Percentiles rank a stretch among this genome's conserved stretches.
Conservation (phyloP, 1,284 basidiomycete genomes). For the Apiotrichum montevideense region DNA sequence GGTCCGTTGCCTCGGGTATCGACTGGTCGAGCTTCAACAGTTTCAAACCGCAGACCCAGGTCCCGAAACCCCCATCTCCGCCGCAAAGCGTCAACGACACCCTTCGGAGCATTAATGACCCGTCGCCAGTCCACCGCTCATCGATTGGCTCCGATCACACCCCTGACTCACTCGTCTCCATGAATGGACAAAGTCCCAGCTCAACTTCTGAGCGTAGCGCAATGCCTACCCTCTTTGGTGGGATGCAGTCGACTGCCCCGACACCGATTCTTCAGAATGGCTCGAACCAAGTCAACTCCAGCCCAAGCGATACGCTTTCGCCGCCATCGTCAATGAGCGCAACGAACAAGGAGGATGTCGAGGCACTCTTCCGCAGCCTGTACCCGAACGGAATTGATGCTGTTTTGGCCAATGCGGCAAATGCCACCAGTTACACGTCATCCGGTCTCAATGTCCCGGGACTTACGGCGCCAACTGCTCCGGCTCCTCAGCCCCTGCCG, state of each 20-base stretch:
- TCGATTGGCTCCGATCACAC: constrained; percentile 19
- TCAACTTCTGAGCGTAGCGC: constrained; percentile 3
- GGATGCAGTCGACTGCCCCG: neutral
- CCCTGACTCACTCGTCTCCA: constrained; percentile 32
- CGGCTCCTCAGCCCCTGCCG: constrained; percentile 4
- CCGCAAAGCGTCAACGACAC: constrained; percentile 31
- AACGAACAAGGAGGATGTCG: constrained; percentile 27
- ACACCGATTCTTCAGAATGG: neutral
- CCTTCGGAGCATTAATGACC: constrained; percentile 31
- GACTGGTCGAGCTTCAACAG: constrained; percentile 17
- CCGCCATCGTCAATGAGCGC: constrained; percentile 11
- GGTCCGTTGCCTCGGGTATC: constrained; percentile 3
- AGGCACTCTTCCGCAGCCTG: constrained; percentile 41
- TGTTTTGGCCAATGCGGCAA: constrained; percentile 6
- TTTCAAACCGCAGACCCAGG: constrained; percentile 13
- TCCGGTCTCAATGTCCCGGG: neutral
- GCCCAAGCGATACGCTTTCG: constrained; percentile 7
- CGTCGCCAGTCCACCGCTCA: constrained; percentile 18
- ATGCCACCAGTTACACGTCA: neutral
- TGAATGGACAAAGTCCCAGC: constrained; percentile 15
- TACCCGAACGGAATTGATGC: constrained; percentile 31
- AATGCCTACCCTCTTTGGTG: constrained; percentile 18
- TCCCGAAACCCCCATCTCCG: constrained; percentile 36
- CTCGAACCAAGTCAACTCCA: constrained; percentile 2
- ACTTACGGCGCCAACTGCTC: neutral